phyloP scores from a whole-genome alignment of 139 green algal genomes.

The Ostreobium quekettii region DNA sequence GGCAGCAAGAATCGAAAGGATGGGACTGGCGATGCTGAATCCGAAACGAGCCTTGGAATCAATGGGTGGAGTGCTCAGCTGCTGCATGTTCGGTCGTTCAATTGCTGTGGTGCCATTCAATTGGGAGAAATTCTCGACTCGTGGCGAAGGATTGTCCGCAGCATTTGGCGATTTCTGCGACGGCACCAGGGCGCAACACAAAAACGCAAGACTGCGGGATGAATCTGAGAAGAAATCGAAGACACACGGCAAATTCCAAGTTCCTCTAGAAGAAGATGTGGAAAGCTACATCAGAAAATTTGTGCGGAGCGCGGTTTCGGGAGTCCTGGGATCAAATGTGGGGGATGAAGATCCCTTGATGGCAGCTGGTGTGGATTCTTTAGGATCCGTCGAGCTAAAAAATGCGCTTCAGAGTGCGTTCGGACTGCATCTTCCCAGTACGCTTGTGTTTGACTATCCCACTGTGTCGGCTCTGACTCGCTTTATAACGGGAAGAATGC shows the following conservation, averaged over 20 bases:
- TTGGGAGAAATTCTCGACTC: slow-evolving; percentile 32
- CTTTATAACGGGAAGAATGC: slow-evolving; percentile 29
- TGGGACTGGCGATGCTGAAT: slow-evolving; percentile 51
- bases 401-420: slow-evolving; percentile 40
- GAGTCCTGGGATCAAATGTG: slow-evolving; percentile 41
- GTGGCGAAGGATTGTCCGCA: slow-evolving; percentile 16
- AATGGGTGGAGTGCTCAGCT: slow-evolving; percentile 27
- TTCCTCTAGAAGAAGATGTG: too few relatives aligned
- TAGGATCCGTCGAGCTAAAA: slow-evolving; percentile 65
- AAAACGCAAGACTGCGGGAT: too few relatives aligned
- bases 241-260: too few relatives aligned
- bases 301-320: slow-evolving; percentile 13
- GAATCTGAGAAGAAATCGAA: too few relatives aligned
- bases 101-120: slow-evolving; percentile 47
- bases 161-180: slow-evolving; percentile 21
- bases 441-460: slow-evolving; percentile 74
- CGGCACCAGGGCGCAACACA: background rate
- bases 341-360: slow-evolving; percentile 53
- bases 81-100: too few relatives aligned
- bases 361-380: slow-evolving; percentile 63
- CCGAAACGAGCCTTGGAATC: slow-evolving; percentile 35
- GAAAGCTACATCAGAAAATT: too few relatives aligned
- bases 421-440: slow-evolving; percentile 38
- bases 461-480: slow-evolving; percentile 39
- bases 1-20: slow-evolving; percentile 51